Conservation (phyloP, 2,329 filamentous ascomycete genomes). For the Ustilaginoidea virens region DNA sequence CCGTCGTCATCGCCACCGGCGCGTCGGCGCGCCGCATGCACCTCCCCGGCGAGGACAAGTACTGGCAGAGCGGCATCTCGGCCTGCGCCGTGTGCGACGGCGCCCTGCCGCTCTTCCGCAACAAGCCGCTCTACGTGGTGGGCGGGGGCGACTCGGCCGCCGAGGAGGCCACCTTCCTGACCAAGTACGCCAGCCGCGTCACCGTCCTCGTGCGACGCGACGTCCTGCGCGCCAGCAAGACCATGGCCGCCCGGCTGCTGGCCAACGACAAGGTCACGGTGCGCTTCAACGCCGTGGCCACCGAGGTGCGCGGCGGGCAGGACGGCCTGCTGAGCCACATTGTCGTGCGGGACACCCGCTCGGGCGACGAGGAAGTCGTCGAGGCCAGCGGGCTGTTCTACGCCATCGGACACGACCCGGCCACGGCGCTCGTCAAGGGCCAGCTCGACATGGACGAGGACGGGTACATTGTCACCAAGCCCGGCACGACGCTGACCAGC, state of each 20-base stretch:
- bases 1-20: conserved; percentile 87
- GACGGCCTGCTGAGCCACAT: conserved; percentile 82
- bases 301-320: conserved; percentile 72
- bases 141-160: conserved; percentile 94
- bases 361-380: conserved; percentile 65
- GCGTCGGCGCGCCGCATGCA: conserved; percentile 76
- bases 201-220: conserved; percentile 85
- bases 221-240: conserved; percentile 71
- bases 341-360: conserved; percentile 63
- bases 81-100: conserved; percentile 97
- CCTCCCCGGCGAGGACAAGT: conserved; percentile 79
- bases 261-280: conserved; percentile 83
- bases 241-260: conserved; percentile 78
- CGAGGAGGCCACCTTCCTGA: conserved; percentile 93
- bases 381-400: conserved; percentile 92
- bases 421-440: conserved; percentile 76
- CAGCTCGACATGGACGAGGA: conserved; percentile 81
- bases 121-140: conserved; percentile 90
- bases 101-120: conserved; percentile 90
- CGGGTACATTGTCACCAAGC: conserved; percentile 78
- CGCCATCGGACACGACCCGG: conserved; percentile 91
- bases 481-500: conserved; percentile 78
- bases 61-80: conserved; percentile 94
- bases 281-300: conserved; percentile 66
- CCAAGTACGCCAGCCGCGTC: conserved; percentile 92